These are phyloP conservation scores for Cichorium intybus DNA, from an alignment of 140 eudicot genomes.

Conservation along the genomic window DNA sequence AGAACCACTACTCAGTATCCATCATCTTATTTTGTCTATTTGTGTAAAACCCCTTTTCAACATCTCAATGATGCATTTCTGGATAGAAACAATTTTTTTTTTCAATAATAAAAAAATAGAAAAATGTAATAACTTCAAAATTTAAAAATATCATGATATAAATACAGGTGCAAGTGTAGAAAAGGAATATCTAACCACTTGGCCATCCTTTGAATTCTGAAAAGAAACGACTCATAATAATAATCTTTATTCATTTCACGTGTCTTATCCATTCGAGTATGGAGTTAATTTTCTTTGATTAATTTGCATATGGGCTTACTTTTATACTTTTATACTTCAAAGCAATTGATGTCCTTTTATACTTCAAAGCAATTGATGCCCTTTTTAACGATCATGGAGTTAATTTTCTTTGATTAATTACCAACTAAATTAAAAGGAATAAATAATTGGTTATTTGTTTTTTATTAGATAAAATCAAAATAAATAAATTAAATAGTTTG, in stretches of 20 bases:
- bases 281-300: no score
- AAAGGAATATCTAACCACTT: conserved; percentile 12
- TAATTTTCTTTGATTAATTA: no score
- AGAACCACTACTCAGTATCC: background rate
- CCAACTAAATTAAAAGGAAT: no score
- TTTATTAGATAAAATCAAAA: no score
- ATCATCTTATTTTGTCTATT: background rate
- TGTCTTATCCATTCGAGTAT: conserved; percentile 15
- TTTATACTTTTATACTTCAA: no score
- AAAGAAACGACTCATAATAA: background rate
- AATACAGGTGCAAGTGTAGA: conserved; percentile 6
- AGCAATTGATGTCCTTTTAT: background rate
- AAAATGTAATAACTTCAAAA: background rate
- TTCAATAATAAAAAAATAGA: background rate
- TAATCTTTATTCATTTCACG: conserved; percentile 6
- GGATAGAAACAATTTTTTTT: no score
- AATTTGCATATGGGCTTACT: background rate
- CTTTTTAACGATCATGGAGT: no score
- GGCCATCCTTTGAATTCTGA: conserved; percentile 7
- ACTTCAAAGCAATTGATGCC: background rate
- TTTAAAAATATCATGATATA: no score
- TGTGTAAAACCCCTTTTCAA: background rate
- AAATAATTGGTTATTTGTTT: no score
- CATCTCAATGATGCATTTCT: background rate
- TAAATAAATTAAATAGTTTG: no score